A percentile compares a stretch with the other conserved stretches of the same genome.
These are phyloP conservation scores for Primulina huaijiensis DNA, from an alignment of 257 asterid species.

Conservation along the genomic window DNA sequence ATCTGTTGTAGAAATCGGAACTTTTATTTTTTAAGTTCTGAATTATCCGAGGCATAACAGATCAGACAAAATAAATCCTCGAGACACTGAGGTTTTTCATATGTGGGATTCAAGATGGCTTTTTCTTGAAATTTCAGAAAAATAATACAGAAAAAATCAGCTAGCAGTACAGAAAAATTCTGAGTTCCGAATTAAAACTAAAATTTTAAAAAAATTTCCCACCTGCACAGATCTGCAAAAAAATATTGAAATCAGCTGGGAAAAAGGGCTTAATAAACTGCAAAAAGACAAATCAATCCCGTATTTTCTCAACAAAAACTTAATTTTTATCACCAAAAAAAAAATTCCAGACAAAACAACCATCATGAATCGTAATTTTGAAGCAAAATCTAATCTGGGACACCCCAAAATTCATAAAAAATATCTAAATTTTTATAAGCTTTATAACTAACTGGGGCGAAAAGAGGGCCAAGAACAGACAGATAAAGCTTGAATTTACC, in stretches of 20 bases:
- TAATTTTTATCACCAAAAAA: background rate
- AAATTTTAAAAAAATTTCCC: background rate
- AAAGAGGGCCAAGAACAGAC: background rate
- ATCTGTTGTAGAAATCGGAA: constrained; percentile 41
- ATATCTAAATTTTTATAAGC: background rate
- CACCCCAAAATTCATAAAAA: background rate
- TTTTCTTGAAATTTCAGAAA: background rate
- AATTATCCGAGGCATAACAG: constrained; percentile 11
- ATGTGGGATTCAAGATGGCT: background rate
- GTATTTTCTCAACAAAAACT: constrained; percentile 11
- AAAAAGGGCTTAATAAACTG: no score
- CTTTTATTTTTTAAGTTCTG: constrained; percentile 1
- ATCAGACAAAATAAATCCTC: constrained; percentile 26
- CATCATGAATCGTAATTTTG: background rate
- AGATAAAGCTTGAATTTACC: constrained; percentile 34
- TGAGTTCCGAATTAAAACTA: no score
- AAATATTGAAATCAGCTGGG: background rate
- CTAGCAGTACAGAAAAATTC: no score
- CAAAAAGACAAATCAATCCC: background rate
- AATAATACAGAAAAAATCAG: no score
- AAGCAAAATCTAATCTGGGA: background rate
- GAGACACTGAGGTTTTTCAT: background rate
- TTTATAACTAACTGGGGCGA: background rate
- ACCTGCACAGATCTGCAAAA: background rate
- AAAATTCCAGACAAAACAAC: background rate